Conservation (phyloP, 305 asterid species). For the Solanum hybrid region DNA sequence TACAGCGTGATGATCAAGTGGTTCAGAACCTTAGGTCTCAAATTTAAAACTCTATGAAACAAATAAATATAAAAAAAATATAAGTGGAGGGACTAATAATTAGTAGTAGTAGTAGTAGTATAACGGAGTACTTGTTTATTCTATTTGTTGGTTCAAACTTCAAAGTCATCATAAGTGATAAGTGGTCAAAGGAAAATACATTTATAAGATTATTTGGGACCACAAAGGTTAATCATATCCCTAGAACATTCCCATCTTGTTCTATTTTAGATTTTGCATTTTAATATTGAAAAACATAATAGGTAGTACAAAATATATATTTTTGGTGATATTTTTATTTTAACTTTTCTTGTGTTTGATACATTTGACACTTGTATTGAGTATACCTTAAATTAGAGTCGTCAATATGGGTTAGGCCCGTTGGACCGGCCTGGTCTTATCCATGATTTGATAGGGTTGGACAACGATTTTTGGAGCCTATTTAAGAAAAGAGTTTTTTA, state of each 20-base stretch:
- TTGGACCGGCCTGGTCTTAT: accelerated
- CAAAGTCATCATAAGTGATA: background rate
- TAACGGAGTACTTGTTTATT: background rate
- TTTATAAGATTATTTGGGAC: background rate
- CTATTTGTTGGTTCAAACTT: background rate
- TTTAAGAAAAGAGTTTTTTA: too few species aligned
- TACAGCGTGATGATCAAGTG: too few species aligned
- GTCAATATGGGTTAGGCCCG: too few species aligned
- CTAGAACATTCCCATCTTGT: background rate
- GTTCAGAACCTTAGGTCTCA: too few species aligned
- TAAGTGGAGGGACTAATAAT: background rate
- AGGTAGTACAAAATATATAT: too few species aligned
- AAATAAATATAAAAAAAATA: background rate
- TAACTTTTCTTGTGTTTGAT: too few species aligned
- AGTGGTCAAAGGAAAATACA: background rate
- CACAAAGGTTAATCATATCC: background rate
- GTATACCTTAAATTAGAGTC: too few species aligned
- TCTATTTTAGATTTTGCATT: background rate
- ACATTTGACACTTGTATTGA: too few species aligned
- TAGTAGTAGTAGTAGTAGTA: background rate
- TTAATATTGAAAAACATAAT: background rate
- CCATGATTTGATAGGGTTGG: too few species aligned
- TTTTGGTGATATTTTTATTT: too few species aligned
- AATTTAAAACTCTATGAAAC: background rate
- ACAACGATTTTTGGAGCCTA: too few species aligned